Evolutionary conservation across 805 yeast genomes (phyloP).

Genomic region (Myxozyma mucilagina): DNA sequence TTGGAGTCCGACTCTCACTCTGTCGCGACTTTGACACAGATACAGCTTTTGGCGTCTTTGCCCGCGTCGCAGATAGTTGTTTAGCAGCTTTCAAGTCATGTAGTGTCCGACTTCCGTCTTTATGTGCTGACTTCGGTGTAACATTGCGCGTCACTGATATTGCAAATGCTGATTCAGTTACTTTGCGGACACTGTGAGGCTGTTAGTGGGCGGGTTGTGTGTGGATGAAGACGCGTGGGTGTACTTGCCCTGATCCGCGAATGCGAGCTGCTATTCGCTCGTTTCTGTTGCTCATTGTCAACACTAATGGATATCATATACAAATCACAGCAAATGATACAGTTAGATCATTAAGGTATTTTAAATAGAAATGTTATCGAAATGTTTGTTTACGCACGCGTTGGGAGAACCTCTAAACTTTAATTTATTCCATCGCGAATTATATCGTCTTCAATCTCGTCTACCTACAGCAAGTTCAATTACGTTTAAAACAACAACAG

Average conservation of each 20-base stretch:
- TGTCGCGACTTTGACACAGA: not conserved
- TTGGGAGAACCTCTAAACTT: not conserved
- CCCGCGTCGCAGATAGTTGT: not conserved
- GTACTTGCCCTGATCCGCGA: constrained; percentile 5
- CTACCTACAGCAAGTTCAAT: not conserved
- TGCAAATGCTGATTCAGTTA: constrained; percentile 11
- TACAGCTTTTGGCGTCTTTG: not conserved
- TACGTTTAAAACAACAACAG: not conserved
- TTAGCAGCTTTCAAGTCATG: not conserved
- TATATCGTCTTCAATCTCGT: too few relatives aligned
- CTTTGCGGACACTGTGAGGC: constrained; percentile 9
- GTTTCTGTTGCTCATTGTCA: not conserved
- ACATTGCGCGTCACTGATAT: constrained; percentile 1
- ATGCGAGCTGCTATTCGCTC: constrained; percentile 5
- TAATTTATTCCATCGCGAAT: too few relatives aligned
- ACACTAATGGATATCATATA: too few relatives aligned
- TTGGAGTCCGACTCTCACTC: not conserved
- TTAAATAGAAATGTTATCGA: not conserved
- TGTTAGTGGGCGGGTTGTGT: not conserved
- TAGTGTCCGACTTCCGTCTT: not conserved
- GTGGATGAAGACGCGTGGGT: not conserved
- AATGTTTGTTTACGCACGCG: not conserved
- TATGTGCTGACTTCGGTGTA: constrained; percentile 10
- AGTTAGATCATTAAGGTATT: not conserved
- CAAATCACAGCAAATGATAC: not conserved